These are phyloP conservation scores for Penicillium robsamsonii DNA, from an alignment of 495 filamentous ascomycete species.

Conservation along the genomic window DNA sequence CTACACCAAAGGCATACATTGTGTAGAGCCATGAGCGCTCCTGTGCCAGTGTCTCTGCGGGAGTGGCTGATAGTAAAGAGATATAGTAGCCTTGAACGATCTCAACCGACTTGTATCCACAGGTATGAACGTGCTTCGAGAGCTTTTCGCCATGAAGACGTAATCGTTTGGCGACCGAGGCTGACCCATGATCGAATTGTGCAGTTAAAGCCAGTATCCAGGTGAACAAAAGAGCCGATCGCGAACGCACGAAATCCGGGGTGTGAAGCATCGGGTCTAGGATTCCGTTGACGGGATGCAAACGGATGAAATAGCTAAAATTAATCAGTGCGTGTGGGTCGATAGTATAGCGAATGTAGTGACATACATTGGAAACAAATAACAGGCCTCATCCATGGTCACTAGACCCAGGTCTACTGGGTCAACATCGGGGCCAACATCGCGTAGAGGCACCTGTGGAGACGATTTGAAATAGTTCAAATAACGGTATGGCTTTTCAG, in stretches of 20 bases:
- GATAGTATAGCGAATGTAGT: neutral
- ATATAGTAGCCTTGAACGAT: conserved; percentile 49
- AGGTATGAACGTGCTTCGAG: conserved; percentile 54
- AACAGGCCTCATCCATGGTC: conserved; percentile 52
- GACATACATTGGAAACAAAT: conserved; percentile 56
- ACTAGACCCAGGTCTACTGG: conserved; percentile 62
- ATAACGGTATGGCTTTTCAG: conserved; percentile 5
- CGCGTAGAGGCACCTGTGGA: conserved; percentile 19
- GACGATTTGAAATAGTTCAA: conserved; percentile 23
- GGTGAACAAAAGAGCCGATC: conserved; percentile 62
- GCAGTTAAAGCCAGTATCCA: conserved; percentile 61
- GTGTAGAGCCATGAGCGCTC: conserved; percentile 32
- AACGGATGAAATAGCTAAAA: conserved; percentile 57
- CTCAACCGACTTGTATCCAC: conserved; percentile 61
- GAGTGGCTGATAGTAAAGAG: conserved; percentile 26
- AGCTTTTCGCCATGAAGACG: conserved; percentile 59
- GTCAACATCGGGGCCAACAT: conserved; percentile 58
- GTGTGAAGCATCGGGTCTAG: conserved; percentile 61
- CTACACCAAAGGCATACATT: conserved; percentile 29
- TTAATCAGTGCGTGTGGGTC: neutral
- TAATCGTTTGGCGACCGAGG: conserved; percentile 55
- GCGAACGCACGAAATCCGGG: conserved; percentile 55
- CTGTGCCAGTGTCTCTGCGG: conserved; percentile 21
- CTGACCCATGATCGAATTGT: conserved; percentile 54
- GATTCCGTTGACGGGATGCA: conserved; percentile 64